Evolutionary conservation across 805 yeast genomes (phyloP).

Genomic region (Candida morakotiae): DNA sequence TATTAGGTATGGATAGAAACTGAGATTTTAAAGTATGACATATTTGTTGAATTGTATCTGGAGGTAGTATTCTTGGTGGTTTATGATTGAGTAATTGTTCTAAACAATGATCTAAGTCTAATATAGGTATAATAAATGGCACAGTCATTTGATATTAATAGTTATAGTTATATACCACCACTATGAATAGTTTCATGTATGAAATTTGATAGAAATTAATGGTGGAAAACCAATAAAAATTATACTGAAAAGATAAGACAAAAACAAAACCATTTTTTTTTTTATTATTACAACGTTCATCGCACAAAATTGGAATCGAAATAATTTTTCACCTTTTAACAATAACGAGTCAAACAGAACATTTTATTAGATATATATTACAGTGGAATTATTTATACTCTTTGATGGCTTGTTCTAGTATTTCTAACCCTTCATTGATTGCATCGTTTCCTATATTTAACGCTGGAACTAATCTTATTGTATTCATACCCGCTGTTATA

Average conservation of each 20-base stretch:
- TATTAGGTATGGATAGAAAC: slow-evolving; percentile 77
- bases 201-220: background rate
- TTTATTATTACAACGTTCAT: too few relatives aligned
- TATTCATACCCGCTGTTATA: slow-evolving; percentile 90
- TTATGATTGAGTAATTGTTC: slow-evolving; percentile 37
- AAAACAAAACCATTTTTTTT: too few relatives aligned
- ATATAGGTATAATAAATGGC: slow-evolving; percentile 25
- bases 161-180: too few relatives aligned
- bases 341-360: background rate
- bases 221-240: too few relatives aligned
- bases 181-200: background rate
- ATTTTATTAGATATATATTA: background rate
- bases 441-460: slow-evolving; percentile 72
- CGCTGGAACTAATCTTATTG: slow-evolving; percentile 89
- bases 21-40: slow-evolving; percentile 83
- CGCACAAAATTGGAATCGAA: background rate
- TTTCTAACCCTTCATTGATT: slow-evolving; percentile 65
- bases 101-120: slow-evolving; percentile 40
- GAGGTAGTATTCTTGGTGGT: slow-evolving; percentile 41
- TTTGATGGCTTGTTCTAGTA: slow-evolving; percentile 42
- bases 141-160: slow-evolving; percentile 36
- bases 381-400: background rate
- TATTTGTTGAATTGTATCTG: slow-evolving; percentile 35
- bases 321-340: too few relatives aligned
- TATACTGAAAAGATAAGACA: too few relatives aligned